A percentile compares a stretch with the other conserved stretches of the same genome.
These are phyloP conservation scores for Prunus kanzakura DNA, from an alignment of 306 rosid species.

Conservation along the genomic window DNA sequence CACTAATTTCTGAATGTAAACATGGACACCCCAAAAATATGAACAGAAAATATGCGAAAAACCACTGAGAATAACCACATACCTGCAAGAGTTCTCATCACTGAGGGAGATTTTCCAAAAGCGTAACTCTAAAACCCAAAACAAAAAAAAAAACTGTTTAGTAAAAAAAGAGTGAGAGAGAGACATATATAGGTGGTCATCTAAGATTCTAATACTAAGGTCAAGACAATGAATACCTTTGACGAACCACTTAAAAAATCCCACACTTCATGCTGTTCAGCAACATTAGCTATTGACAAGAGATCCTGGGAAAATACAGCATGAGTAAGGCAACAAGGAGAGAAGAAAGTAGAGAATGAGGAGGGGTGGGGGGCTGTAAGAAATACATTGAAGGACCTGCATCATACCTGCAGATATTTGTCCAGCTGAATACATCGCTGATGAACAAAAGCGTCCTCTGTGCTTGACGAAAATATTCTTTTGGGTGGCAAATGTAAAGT, in stretches of 20 bases:
- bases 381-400: constrained; percentile 17
- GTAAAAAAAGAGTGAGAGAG: background rate
- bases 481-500: constrained; percentile 89
- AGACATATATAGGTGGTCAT: background rate
- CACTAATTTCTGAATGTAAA: background rate
- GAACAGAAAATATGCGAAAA: constrained; percentile 25
- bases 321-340: constrained; percentile 23
- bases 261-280: constrained; percentile 97
- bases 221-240: constrained; percentile 55
- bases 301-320: constrained; percentile 61
- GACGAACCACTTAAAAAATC: constrained; percentile 90
- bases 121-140: constrained; percentile 64
- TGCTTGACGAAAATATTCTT: constrained; percentile 96
- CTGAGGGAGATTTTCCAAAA: constrained; percentile 84
- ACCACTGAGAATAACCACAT: constrained; percentile 32
- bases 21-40: background rate
- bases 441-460: constrained; percentile 98
- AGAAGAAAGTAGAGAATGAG: background rate
- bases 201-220: constrained; percentile 11
- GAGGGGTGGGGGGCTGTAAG: no score
- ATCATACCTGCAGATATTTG: constrained; percentile 79
- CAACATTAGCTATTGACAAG: constrained; percentile 85
- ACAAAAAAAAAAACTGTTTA: constrained; percentile 17
- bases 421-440: constrained; percentile 96
- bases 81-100: constrained; percentile 98